Evolutionary conservation across 208 protist genomes (phyloP), one percentile per base, ranked within the genome.

Genomic region (Angomonas ambiguus): DNA sequence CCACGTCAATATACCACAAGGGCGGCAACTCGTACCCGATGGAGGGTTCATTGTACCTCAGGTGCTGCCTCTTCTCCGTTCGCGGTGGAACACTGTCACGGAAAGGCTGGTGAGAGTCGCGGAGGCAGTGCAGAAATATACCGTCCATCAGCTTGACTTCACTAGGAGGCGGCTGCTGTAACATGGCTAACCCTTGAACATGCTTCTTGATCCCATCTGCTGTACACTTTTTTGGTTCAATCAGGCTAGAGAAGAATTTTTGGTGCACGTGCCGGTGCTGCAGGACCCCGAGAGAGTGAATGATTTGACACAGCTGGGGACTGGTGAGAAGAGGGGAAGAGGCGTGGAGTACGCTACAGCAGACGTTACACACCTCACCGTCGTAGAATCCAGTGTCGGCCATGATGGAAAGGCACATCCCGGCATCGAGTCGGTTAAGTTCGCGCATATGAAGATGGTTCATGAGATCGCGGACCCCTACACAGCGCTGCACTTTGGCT

Each of bases 181-280:
- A 77, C 91, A 96, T 96, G 11, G 87, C 91, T 8, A 96, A 75
- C 0, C 85, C 91, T 35, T 88, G 53, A 8, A 86, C 71, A 38
- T 91, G 87, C 20, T 74, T 74, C 22, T 76, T 80, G 28, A 91
- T 61, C 2, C 69, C 87, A 42, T 82, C 77, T 2, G 91, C 81
- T 55, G 81, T 88, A 66, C 82, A 90, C 32, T 85, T 68, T 34
- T 85, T 80, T 18, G 85, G 75, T 25, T 88, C 59, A 18, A 93
- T 70, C 31, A 83, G 60, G 41, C 76, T 85, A 3, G 87, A 83
- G 59, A 95, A 92, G 63, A 86, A 88, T 62, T 83, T 83, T 48
- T 88, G 86, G 62, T 91, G 78, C 8, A 90, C 62, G 71, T 94
- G 87, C 31, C 91, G 81, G 69, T 96, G 91, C 68, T 94, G 83